phyloP scores from a whole-genome alignment of 75 land plant species.

The Gnetum montanum region DNA sequence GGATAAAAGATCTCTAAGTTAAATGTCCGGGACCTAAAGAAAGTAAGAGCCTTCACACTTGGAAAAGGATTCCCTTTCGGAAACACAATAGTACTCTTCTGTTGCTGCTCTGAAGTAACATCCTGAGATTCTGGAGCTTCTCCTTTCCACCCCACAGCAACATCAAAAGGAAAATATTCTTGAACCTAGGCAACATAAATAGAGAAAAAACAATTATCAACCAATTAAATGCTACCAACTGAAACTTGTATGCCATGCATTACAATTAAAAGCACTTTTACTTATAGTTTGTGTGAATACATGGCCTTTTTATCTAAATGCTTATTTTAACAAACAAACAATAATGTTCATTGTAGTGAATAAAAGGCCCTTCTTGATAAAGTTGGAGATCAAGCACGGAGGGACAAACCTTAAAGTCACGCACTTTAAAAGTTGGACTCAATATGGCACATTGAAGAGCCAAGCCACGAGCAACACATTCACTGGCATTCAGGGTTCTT shows the following conservation, averaged over 20 bases:
- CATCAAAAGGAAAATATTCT: slow-evolving; percentile 63
- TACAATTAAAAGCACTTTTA: too few relatives aligned
- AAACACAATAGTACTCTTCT: slow-evolving; percentile 41
- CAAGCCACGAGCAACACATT: slow-evolving; percentile 76
- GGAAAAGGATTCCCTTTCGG: slow-evolving; percentile 77
- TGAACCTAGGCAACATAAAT: slow-evolving; percentile 53
- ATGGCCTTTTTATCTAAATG: too few relatives aligned
- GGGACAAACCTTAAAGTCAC: slow-evolving; percentile 70
- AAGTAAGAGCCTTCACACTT: slow-evolving; percentile 72
- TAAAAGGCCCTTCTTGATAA: too few relatives aligned
- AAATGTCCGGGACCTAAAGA: slow-evolving; percentile 63
- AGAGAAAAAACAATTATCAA: background rate
- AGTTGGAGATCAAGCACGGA: background rate
- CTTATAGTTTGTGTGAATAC: too few relatives aligned
- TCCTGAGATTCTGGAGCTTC: slow-evolving; percentile 48
- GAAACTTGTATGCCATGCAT: too few relatives aligned
- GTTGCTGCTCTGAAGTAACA: slow-evolving; percentile 28
- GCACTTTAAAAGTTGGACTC: slow-evolving; percentile 85
- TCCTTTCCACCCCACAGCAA: slow-evolving; percentile 75
- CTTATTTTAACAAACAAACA: too few relatives aligned
- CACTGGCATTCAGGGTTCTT: slow-evolving; percentile 89
- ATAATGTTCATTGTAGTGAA: too few relatives aligned
- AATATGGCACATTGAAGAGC: slow-evolving; percentile 90
- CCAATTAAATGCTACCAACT: too few relatives aligned
- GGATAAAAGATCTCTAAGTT: slow-evolving; percentile 69